Percentiles rank a stretch among this genome's conserved stretches.
Evolutionary conservation across 139 green algal species (phyloP).

Genomic region (Tetraselmis striata): DNA sequence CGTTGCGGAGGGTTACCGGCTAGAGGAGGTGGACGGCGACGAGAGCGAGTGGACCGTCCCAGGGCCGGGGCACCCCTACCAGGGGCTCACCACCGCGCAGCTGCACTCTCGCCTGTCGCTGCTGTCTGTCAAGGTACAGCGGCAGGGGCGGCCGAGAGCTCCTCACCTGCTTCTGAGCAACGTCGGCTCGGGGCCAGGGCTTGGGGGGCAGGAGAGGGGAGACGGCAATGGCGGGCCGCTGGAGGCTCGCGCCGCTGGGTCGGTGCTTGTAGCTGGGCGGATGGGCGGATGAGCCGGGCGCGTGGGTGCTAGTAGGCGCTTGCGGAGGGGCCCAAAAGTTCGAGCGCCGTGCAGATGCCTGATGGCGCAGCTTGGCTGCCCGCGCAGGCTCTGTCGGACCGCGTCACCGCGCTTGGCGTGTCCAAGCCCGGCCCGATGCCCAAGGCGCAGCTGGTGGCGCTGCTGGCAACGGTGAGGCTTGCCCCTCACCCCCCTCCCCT

Average conservation of each 20-base stretch:
- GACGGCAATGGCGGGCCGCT: too few species aligned
- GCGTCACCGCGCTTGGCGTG: neutral
- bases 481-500: too few species aligned
- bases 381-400: neutral
- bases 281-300: too few species aligned
- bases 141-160: too few species aligned
- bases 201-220: too few species aligned
- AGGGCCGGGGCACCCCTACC: neutral
- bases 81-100: neutral
- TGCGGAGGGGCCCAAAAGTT: neutral
- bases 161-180: too few species aligned
- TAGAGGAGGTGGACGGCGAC: neutral
- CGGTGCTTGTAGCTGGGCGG: too few species aligned
- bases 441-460: neutral
- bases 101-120: neutral
- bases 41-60: neutral
- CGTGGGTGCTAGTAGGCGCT: too few species aligned
- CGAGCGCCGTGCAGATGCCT: neutral
- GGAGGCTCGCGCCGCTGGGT: too few species aligned
- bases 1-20: neutral
- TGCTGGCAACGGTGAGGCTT: neutral
- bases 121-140: neutral
- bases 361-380: neutral
- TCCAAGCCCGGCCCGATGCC: neutral
- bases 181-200: too few species aligned